Evolutionary conservation across 2,329 filamentous ascomycete species (phyloP), one percentile per base, ranked within the genome.

Genomic region (Paracorniculantispora psalliotae): DNA sequence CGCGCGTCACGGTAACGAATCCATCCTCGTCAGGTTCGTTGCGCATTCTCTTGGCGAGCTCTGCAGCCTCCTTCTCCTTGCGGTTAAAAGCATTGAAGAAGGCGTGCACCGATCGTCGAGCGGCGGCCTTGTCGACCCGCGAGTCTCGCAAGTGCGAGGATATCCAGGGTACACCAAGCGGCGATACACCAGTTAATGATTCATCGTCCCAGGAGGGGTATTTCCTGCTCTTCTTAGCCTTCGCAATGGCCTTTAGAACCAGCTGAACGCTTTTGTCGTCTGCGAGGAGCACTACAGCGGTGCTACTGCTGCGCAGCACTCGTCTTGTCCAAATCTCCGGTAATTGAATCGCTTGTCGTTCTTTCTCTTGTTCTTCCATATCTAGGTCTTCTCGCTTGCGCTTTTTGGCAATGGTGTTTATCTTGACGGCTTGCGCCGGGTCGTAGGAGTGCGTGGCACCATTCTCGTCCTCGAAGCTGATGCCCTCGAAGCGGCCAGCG

Each of bases 21-120:
- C 94, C 94, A 72, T 99, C 94, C 68, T 91, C 92, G 72, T 99
- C 94, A 0, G 93, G 91, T 67, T 91, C 87, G 65, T 89, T 88
- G 61, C 90, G 85, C 62, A 88, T 77, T 58, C 82, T 77, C 75
- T 84, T 86, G 69, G 75, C 88, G 69, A 78, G 81, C 75, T 77
- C 86, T 64, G 68, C 81, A 65, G 79, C 87, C 73, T 79, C 87
- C 74, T 72, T 85, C 79, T 82, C 89, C 75, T 79, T 90, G 76
- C 69, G 83, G 76, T 80, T 89, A 76, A 92, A 97, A n/a, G 86
- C 79, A 23, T 83, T 82, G 81, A 97, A 96, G 78, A 92, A 97
- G 37, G 87, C 85, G 68, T 97, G 92, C 25, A 96, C 88, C 4
- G 85, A 82, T 41, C 79, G 76, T 68, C 96, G 86, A n/a, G 96